A percentile compares a stretch with the other conserved stretches of the same genome.
phyloP scores from a whole-genome alignment of 805 yeast genomes.

The Yamadazyma ubonensis region DNA sequence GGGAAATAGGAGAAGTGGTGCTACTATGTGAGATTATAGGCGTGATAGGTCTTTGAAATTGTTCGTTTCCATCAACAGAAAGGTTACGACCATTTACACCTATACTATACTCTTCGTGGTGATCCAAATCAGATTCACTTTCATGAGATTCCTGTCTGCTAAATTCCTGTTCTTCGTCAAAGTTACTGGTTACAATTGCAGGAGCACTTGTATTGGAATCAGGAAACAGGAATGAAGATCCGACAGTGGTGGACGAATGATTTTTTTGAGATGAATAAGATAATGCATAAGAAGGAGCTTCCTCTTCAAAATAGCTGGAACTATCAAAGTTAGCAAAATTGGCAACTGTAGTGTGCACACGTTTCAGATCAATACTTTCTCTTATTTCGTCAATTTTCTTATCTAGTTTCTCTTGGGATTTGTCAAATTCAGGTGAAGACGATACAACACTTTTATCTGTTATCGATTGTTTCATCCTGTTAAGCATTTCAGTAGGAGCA shows the following conservation, averaged over 20 bases:
- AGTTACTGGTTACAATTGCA: conserved; percentile 12
- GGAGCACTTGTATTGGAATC: conserved; percentile 9
- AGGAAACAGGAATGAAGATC: conserved; percentile 11
- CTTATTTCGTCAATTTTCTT: conserved; percentile 31
- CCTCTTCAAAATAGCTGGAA: conserved; percentile 7
- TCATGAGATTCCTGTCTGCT: background rate
- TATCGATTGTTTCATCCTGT: conserved; percentile 24
- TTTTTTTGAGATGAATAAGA: conserved; percentile 2
- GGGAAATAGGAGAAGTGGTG: conserved; percentile 17
- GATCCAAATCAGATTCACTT: too few relatives aligned
- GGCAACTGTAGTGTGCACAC: conserved; percentile 19
- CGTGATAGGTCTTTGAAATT: conserved; percentile 9
- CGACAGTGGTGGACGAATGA: conserved; percentile 11
- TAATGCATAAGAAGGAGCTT: too few relatives aligned
- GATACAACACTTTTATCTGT: conserved; percentile 22
- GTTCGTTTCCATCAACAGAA: conserved; percentile 4
- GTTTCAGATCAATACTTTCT: conserved; percentile 36
- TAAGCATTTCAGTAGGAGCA: conserved; percentile 26
- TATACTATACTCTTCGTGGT: background rate
- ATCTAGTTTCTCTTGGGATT: conserved; percentile 19
- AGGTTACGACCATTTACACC: background rate
- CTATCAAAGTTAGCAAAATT: conserved; percentile 8
- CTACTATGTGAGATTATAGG: conserved; percentile 12
- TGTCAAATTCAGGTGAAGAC: conserved; percentile 19
- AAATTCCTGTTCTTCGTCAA: conserved; percentile 3